Conservation (phyloP, 163 green algal genomes). For the Scenedesmus sp. region DNA sequence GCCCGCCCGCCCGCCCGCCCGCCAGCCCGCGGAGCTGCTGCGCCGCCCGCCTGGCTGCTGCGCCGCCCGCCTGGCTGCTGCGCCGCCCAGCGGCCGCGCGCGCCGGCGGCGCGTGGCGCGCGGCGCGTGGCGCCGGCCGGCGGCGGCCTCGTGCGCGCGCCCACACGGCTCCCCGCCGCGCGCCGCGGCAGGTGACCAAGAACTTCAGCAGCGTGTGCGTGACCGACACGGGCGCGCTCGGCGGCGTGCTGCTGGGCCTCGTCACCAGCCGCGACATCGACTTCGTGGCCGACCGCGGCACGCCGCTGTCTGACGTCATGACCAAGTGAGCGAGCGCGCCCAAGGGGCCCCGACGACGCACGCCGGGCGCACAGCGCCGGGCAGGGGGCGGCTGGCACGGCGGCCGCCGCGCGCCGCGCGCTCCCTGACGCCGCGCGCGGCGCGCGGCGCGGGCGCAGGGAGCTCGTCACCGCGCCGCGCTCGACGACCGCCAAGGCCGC, state of each 20-base stretch:
- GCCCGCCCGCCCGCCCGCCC: no score
- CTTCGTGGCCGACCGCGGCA: slow-evolving; percentile 79
- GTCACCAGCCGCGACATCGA: slow-evolving; percentile 85
- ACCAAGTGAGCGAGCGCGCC: slow-evolving; percentile 50
- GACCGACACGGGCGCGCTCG: slow-evolving; percentile 83
- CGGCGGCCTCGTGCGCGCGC: no score
- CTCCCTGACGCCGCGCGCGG: not conserved
- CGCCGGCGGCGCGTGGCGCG: no score
- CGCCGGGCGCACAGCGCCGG: no score
- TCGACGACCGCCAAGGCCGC: slow-evolving; percentile 53
- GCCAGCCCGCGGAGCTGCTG: not conserved
- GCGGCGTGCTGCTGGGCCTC: slow-evolving; percentile 86
- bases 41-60: not conserved
- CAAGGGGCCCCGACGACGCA: no score
- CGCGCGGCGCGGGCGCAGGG: slow-evolving; percentile 22
- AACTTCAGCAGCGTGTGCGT: slow-evolving; percentile 76
- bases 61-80: not conserved
- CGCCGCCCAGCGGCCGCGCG: no score
- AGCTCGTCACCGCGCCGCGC: slow-evolving; percentile 44
- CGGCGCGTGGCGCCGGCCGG: no score
- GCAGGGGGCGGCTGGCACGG: no score
- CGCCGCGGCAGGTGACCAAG: slow-evolving; percentile 44
- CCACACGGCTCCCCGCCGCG: no score
- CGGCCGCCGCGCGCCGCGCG: no score
- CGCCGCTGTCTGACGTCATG: slow-evolving; percentile 83